phyloP scores from a whole-genome alignment of 352 stramenopile species.

The Globisporangium paddicum region DNA sequence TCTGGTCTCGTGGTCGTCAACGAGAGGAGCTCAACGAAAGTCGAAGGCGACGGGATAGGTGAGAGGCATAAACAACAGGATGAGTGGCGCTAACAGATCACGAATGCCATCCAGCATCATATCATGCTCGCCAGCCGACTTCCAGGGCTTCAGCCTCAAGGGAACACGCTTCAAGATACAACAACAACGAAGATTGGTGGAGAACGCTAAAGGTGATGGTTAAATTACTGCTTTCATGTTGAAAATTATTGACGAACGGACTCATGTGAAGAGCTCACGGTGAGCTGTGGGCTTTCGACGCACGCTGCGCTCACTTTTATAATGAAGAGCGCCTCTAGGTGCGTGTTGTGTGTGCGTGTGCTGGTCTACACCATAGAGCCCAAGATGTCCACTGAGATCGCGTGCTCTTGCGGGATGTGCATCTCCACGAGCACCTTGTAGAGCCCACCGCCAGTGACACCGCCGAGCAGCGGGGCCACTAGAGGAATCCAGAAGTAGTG shows the following conservation, averaged over 20 bases:
- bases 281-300: background rate
- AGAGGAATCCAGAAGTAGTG: slow-evolving; percentile 59
- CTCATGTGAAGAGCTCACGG: too few species aligned
- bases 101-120: slow-evolving; percentile 1
- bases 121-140: background rate
- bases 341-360: too few species aligned
- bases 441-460: slow-evolving; percentile 21
- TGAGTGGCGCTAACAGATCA: background rate
- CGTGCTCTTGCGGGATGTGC: slow-evolving; percentile 22
- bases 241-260: too few species aligned
- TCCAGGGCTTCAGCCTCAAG: too few species aligned
- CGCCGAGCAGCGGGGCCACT: slow-evolving; percentile 35
- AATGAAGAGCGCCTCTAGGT: background rate
- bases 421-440: slow-evolving; percentile 34
- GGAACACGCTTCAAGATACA: too few species aligned
- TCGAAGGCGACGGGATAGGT: background rate
- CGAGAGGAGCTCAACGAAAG: background rate
- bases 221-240: too few species aligned
- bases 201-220: too few species aligned
- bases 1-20: background rate
- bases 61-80: background rate
- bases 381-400: background rate
- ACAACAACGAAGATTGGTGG: too few species aligned
- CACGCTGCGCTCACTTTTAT: background rate
- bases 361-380: background rate